Percentiles rank a stretch among this genome's conserved stretches.
These are phyloP conservation scores for Claviceps sp. DNA, from an alignment of 2,329 filamentous ascomycete genomes.

Conservation along the genomic window DNA sequence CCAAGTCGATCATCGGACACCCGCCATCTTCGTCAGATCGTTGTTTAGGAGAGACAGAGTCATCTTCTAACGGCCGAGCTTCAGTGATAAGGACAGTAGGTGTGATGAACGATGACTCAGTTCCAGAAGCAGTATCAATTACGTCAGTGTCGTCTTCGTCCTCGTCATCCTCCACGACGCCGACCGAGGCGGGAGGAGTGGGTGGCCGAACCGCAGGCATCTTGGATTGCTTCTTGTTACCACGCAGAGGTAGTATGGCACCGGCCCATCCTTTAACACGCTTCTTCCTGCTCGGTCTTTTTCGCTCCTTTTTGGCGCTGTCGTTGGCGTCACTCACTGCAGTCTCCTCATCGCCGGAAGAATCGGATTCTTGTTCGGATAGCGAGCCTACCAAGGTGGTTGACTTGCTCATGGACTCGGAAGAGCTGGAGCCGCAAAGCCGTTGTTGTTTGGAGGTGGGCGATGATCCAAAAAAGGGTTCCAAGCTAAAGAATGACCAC, in stretches of 20 bases:
- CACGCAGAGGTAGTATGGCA: conserved; percentile 50
- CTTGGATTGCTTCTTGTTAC: conserved; percentile 28
- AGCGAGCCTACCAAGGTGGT: conserved; percentile 17
- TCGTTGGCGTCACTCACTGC: conserved; percentile 10
- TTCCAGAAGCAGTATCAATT: conserved; percentile 10
- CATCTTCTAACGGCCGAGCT: conserved; percentile 17
- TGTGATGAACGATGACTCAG: conserved; percentile 14
- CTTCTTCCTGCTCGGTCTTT: conserved; percentile 36
- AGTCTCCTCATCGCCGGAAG: conserved; percentile 10
- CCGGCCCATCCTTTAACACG: conserved; percentile 65
- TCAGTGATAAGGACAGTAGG: conserved; percentile 30
- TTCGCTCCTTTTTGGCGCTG: conserved; percentile 16
- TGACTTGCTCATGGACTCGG: conserved; percentile 22
- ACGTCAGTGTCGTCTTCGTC: conserved; percentile 12
- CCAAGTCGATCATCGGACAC: conserved; percentile 80
- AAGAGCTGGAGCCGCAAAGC: conserved; percentile 33
- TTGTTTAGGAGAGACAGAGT: conserved; percentile 10
- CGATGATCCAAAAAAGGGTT: conserved; percentile 33
- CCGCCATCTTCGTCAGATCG: conserved; percentile 46
- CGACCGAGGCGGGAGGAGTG: conserved; percentile 29
- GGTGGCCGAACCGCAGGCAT: conserved; percentile 26
- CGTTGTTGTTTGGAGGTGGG: conserved; percentile 34
- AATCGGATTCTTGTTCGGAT: conserved; percentile 23
- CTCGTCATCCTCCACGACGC: conserved; percentile 16
- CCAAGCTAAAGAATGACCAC: conserved; percentile 50